These are phyloP conservation scores for Gloeophyllum trabeum DNA, from an alignment of 768 basidiomycete species.

Conservation along the genomic window DNA sequence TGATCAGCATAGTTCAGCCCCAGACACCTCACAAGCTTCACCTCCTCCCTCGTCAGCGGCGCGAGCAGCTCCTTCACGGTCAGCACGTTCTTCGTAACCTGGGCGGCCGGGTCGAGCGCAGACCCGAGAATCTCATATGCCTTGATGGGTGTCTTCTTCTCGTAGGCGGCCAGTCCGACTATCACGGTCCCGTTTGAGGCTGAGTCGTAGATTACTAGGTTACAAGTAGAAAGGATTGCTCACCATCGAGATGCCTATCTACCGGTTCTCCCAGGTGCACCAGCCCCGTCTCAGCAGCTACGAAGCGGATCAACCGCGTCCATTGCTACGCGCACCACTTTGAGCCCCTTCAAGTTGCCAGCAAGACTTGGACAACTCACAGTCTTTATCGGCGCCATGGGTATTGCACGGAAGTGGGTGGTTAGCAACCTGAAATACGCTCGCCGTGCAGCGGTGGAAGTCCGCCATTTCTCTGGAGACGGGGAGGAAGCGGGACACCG, in stretches of 20 bases:
- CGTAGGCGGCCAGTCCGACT: conserved; percentile 51
- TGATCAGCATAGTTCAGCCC: conserved; percentile 83
- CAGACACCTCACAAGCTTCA: conserved; percentile 63
- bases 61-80: conserved; percentile 64
- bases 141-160: conserved; percentile 40
- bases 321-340: conserved; percentile 37
- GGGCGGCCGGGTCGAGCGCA: conserved; percentile 52
- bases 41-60: conserved; percentile 55
- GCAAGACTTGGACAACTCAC: conserved; percentile 21
- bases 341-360: neutral
- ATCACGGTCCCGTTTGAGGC: neutral
- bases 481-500: too few relatives aligned
- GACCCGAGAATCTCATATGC: conserved; percentile 67
- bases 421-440: conserved; percentile 6
- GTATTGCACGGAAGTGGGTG: conserved; percentile 6
- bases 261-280: conserved; percentile 75
- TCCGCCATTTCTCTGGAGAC: too few relatives aligned
- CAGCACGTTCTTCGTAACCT: conserved; percentile 49
- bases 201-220: conserved; percentile 1
- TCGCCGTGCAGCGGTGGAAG: conserved; percentile 6
- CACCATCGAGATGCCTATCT: conserved; percentile 55
- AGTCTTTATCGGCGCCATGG: conserved; percentile 49
- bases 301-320: conserved; percentile 75
- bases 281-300: conserved; percentile 61
- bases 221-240: conserved; percentile 3